These are phyloP conservation scores for Pseudofabraea citricarpa DNA, from an alignment of 2,329 filamentous ascomycete genomes.

Conservation along the genomic window DNA sequence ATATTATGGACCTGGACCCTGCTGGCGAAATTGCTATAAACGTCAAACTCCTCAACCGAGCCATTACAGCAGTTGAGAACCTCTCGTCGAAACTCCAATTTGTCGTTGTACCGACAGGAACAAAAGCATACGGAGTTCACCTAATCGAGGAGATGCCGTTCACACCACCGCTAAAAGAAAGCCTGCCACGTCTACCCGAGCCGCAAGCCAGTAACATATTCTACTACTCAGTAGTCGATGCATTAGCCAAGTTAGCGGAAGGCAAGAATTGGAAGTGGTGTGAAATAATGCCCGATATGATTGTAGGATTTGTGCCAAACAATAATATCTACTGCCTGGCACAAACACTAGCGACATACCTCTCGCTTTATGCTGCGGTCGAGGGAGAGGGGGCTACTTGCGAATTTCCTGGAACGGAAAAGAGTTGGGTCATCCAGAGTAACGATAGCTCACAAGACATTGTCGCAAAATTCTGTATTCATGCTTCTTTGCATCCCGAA, in stretches of 20 bases:
- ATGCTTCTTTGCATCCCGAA: slow-evolving; percentile 35
- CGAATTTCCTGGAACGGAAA: slow-evolving; percentile 31
- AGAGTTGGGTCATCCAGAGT: slow-evolving; percentile 28
- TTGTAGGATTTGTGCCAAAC: slow-evolving; percentile 38
- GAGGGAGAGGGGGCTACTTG: slow-evolving; percentile 31
- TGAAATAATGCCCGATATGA: slow-evolving; percentile 38
- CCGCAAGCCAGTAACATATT: slow-evolving; percentile 38
- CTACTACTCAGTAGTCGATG: slow-evolving; percentile 41
- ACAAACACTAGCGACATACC: slow-evolving; percentile 33
- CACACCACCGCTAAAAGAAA: slow-evolving; percentile 33
- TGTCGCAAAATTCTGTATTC: slow-evolving; percentile 35
- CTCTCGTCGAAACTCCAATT: slow-evolving; percentile 33
- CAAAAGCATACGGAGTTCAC: slow-evolving; percentile 33
- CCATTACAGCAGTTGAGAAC: slow-evolving; percentile 32
- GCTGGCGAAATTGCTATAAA: slow-evolving; percentile 25
- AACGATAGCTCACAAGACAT: slow-evolving; percentile 33
- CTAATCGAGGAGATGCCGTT: slow-evolving; percentile 18
- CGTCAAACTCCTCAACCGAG: slow-evolving; percentile 32
- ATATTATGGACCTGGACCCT: slow-evolving; percentile 11
- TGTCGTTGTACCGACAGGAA: slow-evolving; percentile 36
- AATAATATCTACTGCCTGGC: slow-evolving; percentile 38
- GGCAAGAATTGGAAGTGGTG: slow-evolving; percentile 39
- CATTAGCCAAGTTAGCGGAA: slow-evolving; percentile 27
- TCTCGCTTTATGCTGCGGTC: slow-evolving; percentile 31
- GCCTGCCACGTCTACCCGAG: slow-evolving; percentile 34